phyloP scores from a whole-genome alignment of 2,329 filamentous ascomycete genomes.

The Davidsoniella neocaledoniae region DNA sequence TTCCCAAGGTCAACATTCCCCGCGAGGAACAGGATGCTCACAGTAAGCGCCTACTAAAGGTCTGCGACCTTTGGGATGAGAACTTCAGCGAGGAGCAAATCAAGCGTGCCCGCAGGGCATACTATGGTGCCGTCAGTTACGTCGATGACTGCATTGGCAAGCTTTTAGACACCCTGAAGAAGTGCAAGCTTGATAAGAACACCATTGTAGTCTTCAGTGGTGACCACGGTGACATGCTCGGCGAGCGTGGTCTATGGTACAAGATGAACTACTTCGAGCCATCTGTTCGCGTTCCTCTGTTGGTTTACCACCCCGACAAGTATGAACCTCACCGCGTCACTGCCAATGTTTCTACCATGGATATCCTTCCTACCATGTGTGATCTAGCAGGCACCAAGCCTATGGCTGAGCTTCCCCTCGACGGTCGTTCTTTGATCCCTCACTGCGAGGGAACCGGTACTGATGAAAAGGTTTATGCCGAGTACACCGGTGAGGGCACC shows the following conservation, averaged over 20 bases:
- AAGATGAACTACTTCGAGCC: slow-evolving; percentile 97
- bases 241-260: slow-evolving; percentile 84
- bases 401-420: slow-evolving; percentile 59
- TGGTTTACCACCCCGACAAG: slow-evolving; percentile 62
- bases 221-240: slow-evolving; percentile 92
- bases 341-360: slow-evolving; percentile 79
- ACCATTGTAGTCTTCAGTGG: slow-evolving; percentile 87
- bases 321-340: slow-evolving; percentile 62
- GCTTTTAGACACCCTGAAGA: slow-evolving; percentile 58
- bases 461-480: slow-evolving; percentile 82
- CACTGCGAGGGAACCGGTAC: slow-evolving; percentile 45
- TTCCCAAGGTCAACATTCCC: slow-evolving; percentile 62
- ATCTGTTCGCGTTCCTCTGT: slow-evolving; percentile 73
- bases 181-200: slow-evolving; percentile 65
- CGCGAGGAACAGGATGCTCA: slow-evolving; percentile 74
- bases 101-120: slow-evolving; percentile 69
- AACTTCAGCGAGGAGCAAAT: slow-evolving; percentile 74
- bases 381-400: slow-evolving; percentile 62
- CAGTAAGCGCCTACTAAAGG: slow-evolving; percentile 71
- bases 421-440: slow-evolving; percentile 68
- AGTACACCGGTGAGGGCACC: slow-evolving; percentile 90
- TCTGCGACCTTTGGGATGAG: slow-evolving; percentile 73
- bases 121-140: slow-evolving; percentile 86
- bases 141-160: slow-evolving; percentile 85
- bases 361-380: slow-evolving; percentile 76